Evolutionary conservation across 2,329 filamentous ascomycete species (phyloP), one percentile per base, ranked within the genome.

Genomic region (Verticillium zaregamsianum): DNA sequence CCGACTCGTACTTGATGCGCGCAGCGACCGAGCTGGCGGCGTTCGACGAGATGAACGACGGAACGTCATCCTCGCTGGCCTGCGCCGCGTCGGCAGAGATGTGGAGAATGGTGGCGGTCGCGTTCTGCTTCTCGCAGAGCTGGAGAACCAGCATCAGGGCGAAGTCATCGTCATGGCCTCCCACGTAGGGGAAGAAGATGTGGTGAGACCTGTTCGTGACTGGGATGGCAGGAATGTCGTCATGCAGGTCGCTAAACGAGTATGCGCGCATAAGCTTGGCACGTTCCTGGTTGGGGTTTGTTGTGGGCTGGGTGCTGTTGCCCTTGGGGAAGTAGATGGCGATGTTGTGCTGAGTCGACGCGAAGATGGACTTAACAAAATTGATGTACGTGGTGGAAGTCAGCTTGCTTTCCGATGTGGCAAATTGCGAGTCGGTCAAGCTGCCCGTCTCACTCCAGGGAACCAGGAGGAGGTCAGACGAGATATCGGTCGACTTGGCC

Each of bases 391-490:
- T 66, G 0, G 73, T 76, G 2, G 64, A 71, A 4, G 75, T 71
- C 39, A 75, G 72, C 54, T 55, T 55, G 54, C 25, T 31, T 9
- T 31, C 25, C 23, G 58, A 45, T 2, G 58, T 52, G 28, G 58
- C 40, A 31, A 37, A 45, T 17, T 54, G 79, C 49, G 87, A 84
- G 64, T 97, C 93, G 9, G 83, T 84, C 67, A 94, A 83, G 64
- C 85, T 86, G 14, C 92, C 92, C 0, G 88, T 89, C 68, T 96
- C 91, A 68, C 90, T 94, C 94, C 95, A 98, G 0, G 94, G 94
- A 6, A 98, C 84, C 3, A 98, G 80, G 6, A 96, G 82, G 31
- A 94, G 84, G 68, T 94, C 90, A 0, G 90, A 87, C 2, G 79
- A 79, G 15, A 91, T 84, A 62, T 93, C 87, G 5, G 86, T 83